Evolutionary conservation across 305 asterid genomes (phyloP), one percentile per base, ranked within the genome.

Genomic region (Plantago coronopus): DNA sequence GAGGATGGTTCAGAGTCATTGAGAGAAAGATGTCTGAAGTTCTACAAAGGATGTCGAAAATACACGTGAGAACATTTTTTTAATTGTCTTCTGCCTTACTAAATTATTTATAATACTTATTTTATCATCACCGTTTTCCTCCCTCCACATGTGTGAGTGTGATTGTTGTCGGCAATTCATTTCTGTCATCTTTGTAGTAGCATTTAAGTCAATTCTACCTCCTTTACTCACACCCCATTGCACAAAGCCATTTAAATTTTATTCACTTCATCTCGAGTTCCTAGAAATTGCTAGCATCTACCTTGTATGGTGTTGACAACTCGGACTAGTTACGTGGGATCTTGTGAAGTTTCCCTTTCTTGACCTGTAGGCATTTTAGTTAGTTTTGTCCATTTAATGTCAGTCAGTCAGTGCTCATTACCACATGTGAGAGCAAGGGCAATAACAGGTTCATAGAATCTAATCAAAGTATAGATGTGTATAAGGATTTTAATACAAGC

Each of bases 41-140:
- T 90, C 66, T 94, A 91, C 78, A 94, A 94, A 79, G 96, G 99
- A 71, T 84, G 98, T 64, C 88, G 98, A 19, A 94, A 91, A 83
- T 94, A 94, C 83, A 91, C 99, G 99, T 94, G 70, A 84, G 97
- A 57, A 63, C 66, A 46, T 47, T 63, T 44, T 64, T 48, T 38
- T 46, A 7, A 62, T 16, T 60, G 71, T 65, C 62, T 38, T 57
- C 16, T 54, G 57, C 63, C 34, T 23, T 55, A 42, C 55, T 38
- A n/a, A n/a, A n/a, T n/a, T n/a, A n/a, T n/a, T n/a, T n/a, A n/a
- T n/a, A n/a, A n/a, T n/a, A n/a, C n/a, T n/a, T n/a, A n/a, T n/a
- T n/a, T 14, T 2, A 53, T 13, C 19, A 25, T 19, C 17, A 50
- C 18, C 16, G 4, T 38, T 38, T 11, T 38, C 14, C n/a, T n/a